Conservation (phyloP, 257 asterid genomes). For the Hygrophila difformis region DNA sequence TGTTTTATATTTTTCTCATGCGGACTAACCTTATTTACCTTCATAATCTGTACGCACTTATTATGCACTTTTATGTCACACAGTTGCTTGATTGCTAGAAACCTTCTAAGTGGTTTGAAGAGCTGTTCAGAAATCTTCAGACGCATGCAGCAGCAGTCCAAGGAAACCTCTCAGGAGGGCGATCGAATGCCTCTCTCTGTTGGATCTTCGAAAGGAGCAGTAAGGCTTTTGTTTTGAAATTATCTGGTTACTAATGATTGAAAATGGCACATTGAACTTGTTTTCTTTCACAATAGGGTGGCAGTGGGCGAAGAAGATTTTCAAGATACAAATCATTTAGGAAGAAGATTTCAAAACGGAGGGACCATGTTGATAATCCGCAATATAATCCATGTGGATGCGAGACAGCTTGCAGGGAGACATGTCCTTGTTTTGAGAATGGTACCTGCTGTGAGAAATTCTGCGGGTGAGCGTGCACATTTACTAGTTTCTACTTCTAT, state of each 20-base stretch:
- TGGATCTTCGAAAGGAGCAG: conserved; percentile 48
- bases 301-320: conserved; percentile 78
- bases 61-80: conserved; percentile 22
- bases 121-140: conserved; percentile 72
- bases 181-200: conserved; percentile 41
- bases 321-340: conserved; percentile 80
- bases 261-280: conserved; percentile 11
- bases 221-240: conserved; percentile 43
- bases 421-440: conserved; percentile 73
- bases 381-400: conserved; percentile 95
- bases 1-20: conserved; percentile 9
- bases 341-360: conserved; percentile 80
- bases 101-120: conserved; percentile 77
- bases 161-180: conserved; percentile 44
- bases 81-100: conserved; percentile 96
- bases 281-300: conserved; percentile 38
- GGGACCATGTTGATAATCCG: conserved; percentile 82
- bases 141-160: conserved; percentile 61
- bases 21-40: no score
- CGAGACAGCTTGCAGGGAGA: conserved; percentile 82
- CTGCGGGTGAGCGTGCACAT: conserved; percentile 68
- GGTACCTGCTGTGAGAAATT: conserved; percentile 94
- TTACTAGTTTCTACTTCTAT: conserved; percentile 4
- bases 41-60: conserved; percentile 1
- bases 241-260: conserved; percentile 8